These are phyloP conservation scores for Stellera chamaejasme DNA, from an alignment of 345 rosid species.

Conservation along the genomic window DNA sequence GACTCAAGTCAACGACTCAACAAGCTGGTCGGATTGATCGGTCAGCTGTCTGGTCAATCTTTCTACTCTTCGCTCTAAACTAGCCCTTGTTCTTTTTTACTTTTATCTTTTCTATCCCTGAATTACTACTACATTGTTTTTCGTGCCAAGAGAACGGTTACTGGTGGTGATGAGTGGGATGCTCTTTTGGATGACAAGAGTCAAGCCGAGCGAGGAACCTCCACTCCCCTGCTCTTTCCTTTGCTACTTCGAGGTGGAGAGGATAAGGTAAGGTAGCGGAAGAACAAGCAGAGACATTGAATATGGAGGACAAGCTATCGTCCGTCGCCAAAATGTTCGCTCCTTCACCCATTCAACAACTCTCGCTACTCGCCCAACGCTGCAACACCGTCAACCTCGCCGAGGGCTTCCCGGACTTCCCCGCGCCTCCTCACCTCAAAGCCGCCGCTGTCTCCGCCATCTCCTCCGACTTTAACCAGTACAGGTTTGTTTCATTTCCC, in stretches of 20 bases:
- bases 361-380: constrained; percentile 44
- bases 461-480: constrained; percentile 49
- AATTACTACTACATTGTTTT: neutral
- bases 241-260: no score
- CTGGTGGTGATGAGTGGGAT: neutral
- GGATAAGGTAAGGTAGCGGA: no score
- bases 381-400: constrained; percentile 51
- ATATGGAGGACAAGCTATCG: constrained; percentile 37
- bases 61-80: neutral
- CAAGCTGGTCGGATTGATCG: neutral
- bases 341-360: constrained; percentile 48
- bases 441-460: constrained; percentile 55
- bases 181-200: no score
- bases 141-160: neutral
- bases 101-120: neutral
- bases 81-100: neutral
- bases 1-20: neutral
- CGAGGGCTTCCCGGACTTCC: constrained; percentile 64
- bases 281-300: neutral
- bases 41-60: neutral
- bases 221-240: no score
- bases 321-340: constrained; percentile 31
- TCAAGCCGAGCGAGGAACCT: no score
- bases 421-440: constrained; percentile 39
- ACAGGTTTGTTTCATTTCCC: constrained; percentile 25